phyloP scores from a whole-genome alignment of 2,329 filamentous ascomycete genomes.

The Cordyceps javanica region DNA sequence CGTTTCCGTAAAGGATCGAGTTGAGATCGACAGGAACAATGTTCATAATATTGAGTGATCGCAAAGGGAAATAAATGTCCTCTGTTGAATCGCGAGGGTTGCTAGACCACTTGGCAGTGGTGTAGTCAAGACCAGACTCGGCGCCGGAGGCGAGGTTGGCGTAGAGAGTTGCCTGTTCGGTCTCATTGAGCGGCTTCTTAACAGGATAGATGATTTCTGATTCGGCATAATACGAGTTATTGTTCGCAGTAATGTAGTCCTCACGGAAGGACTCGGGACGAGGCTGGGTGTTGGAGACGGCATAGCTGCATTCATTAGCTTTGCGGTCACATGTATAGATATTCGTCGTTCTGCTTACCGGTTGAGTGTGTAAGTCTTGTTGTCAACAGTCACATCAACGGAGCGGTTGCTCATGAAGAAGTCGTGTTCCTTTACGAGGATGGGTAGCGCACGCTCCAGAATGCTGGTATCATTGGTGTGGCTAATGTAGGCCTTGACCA shows the following conservation, averaged over 20 bases:
- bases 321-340: not conserved
- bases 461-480: slow-evolving; percentile 58
- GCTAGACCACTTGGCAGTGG: slow-evolving; percentile 46
- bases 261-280: slow-evolving; percentile 62
- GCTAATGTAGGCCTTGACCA: slow-evolving; percentile 59
- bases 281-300: slow-evolving; percentile 58
- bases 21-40: slow-evolving; percentile 62
- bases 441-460: slow-evolving; percentile 53
- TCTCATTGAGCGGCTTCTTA: slow-evolving; percentile 41
- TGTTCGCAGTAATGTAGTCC: slow-evolving; percentile 60
- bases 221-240: slow-evolving; percentile 53
- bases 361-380: slow-evolving; percentile 49
- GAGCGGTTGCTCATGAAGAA: slow-evolving; percentile 59
- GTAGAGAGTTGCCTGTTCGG: slow-evolving; percentile 48
- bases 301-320: slow-evolving; percentile 35
- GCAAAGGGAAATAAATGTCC: slow-evolving; percentile 59
- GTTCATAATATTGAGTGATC: slow-evolving; percentile 53
- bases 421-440: slow-evolving; percentile 56
- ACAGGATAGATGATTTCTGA: slow-evolving; percentile 55
- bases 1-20: slow-evolving; percentile 61
- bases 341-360: slow-evolving; percentile 34
- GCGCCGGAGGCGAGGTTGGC: slow-evolving; percentile 58
- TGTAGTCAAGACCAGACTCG: slow-evolving; percentile 62
- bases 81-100: slow-evolving; percentile 51
- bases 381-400: slow-evolving; percentile 40